Conservation (phyloP, 176 grass and related monocot species). For the Aegilops tauschii region DNA sequence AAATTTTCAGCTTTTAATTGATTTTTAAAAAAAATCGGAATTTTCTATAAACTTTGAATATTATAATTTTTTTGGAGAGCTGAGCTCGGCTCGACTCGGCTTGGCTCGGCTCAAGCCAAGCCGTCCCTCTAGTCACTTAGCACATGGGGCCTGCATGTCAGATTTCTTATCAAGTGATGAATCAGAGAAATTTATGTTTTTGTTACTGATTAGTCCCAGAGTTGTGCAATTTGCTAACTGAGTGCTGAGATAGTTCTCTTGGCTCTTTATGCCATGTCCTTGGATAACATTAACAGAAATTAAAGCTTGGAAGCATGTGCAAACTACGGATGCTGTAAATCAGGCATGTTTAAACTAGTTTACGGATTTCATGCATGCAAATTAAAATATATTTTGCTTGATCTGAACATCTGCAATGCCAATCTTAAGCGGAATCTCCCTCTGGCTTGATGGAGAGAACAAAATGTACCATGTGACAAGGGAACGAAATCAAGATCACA, state of each 20-base stretch:
- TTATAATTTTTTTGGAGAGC: too few species aligned
- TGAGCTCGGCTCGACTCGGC: too few species aligned
- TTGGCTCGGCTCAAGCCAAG: too few species aligned
- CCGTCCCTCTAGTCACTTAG: too few species aligned
- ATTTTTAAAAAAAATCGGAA: too few species aligned
- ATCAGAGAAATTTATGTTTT: too few species aligned
- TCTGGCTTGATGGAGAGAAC: neutral
- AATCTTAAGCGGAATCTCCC: neutral
- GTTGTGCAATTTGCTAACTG: too few species aligned
- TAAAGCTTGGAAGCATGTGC: constrained; percentile 21
- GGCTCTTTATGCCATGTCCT: constrained; percentile 33
- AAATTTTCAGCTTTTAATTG: too few species aligned
- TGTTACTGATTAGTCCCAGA: too few species aligned
- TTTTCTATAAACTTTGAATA: too few species aligned
- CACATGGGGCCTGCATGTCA: too few species aligned
- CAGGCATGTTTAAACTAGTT: neutral
- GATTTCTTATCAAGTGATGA: too few species aligned
- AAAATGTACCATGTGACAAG: neutral
- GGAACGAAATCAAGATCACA: neutral
- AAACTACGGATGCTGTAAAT: neutral
- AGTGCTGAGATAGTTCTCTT: neutral
- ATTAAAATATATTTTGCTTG: neutral
- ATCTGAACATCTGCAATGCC: neutral
- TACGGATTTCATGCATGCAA: neutral
- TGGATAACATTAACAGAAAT: constrained; percentile 8